Evolutionary conservation across 2,329 filamentous ascomycete genomes (phyloP).

Genomic region (Cercospora canescens): DNA sequence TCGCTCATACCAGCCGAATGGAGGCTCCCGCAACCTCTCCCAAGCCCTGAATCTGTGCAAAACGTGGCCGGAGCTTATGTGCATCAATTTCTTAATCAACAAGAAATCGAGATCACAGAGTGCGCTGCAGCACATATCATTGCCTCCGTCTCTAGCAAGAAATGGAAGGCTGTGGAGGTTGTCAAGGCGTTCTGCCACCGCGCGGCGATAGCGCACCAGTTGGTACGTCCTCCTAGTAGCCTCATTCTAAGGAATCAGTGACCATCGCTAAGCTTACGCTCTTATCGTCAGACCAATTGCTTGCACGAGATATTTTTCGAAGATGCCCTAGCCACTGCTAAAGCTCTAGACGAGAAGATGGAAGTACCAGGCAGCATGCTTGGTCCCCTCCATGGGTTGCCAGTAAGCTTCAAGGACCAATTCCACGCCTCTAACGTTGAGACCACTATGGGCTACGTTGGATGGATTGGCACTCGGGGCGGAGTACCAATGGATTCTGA

Average conservation of each 20-base stretch:
- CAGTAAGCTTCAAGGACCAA: constrained; percentile 69
- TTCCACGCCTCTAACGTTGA: constrained; percentile 64
- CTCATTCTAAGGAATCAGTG: not conserved
- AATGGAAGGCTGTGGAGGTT: constrained; percentile 55
- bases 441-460: constrained; percentile 63
- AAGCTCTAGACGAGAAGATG: constrained; percentile 55
- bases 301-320: constrained; percentile 59
- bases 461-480: too few species aligned
- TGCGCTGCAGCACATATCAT: constrained; percentile 43
- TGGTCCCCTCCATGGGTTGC: constrained; percentile 68
- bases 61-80: constrained; percentile 55
- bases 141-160: constrained; percentile 40
- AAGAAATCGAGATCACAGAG: constrained; percentile 53
- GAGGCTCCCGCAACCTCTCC: constrained; percentile 55
- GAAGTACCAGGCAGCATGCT: constrained; percentile 46
- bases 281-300: constrained; percentile 54
- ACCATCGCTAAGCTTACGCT: not conserved
- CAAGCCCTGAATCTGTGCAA: constrained; percentile 49
- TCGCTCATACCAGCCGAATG: constrained; percentile 60
- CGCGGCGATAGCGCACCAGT: constrained; percentile 56
- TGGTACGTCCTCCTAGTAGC: too few species aligned
- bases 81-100: constrained; percentile 60
- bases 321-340: constrained; percentile 53
- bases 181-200: constrained; percentile 57
- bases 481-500: too few species aligned